These are phyloP conservation scores for Amanita molliuscula DNA, from an alignment of 768 basidiomycete genomes.

Conservation along the genomic window DNA sequence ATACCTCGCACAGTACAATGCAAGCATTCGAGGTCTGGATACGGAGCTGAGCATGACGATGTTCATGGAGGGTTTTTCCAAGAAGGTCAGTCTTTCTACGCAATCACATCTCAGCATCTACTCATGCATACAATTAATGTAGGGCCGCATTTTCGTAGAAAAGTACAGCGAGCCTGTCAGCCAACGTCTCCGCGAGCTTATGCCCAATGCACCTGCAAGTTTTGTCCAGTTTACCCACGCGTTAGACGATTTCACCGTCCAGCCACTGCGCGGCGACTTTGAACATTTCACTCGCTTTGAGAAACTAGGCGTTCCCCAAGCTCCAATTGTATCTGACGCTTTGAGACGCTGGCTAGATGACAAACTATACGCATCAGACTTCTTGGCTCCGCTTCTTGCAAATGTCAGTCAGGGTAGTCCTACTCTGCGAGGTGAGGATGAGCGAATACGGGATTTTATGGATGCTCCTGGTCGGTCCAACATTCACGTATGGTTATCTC, in stretches of 20 bases:
- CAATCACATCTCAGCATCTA: background rate
- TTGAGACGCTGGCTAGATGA: constrained; percentile 1
- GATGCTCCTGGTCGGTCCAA: background rate
- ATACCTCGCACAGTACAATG: constrained; percentile 45
- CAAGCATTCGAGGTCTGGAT: constrained; percentile 8
- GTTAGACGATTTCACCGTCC: constrained; percentile 4
- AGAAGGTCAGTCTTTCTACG: constrained; percentile 13
- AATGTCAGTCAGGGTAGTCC: constrained; percentile 2
- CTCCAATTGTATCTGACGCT: background rate
- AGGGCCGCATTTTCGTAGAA: constrained; percentile 16
- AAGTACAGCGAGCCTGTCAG: constrained; percentile 1
- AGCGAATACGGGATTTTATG: constrained; percentile 3
- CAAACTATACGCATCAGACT: background rate
- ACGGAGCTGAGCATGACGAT: constrained; percentile 12
- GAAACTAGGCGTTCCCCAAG: constrained; percentile 1
- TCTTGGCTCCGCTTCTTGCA: background rate
- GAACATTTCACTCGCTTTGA: background rate
- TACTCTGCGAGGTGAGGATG: background rate
- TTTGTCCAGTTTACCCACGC: constrained; percentile 2
- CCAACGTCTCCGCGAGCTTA: constrained; percentile 4
- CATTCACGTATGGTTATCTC: background rate
- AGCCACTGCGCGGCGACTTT: background rate
- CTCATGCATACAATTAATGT: background rate
- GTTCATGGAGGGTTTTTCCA: constrained; percentile 23
- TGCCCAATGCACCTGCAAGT: constrained; percentile 4